Percentiles rank a stretch among this genome's conserved stretches.
Conservation (phyloP, 345 rosid species). For the Erysimum cheiranthoides region DNA sequence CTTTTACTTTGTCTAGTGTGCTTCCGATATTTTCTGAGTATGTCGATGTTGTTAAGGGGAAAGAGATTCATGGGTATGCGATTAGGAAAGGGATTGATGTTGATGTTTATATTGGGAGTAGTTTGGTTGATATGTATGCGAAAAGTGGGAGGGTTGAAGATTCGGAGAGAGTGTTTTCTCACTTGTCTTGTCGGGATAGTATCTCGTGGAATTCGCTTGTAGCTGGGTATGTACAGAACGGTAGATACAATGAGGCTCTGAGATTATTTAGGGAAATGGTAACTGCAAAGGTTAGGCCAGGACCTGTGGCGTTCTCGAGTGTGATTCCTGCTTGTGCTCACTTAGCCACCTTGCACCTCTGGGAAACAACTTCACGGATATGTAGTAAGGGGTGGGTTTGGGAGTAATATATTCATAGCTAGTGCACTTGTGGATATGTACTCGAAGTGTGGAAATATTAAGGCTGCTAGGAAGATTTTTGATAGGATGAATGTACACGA, state of each 20-base stretch:
- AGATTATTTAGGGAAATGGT: slow-evolving; percentile 68
- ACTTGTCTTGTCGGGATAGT: slow-evolving; percentile 56
- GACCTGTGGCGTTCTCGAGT: slow-evolving; percentile 69
- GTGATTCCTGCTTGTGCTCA: slow-evolving; percentile 90
- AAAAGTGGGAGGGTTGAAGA: slow-evolving; percentile 65
- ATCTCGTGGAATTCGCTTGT: slow-evolving; percentile 83
- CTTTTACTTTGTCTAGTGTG: slow-evolving; percentile 78
- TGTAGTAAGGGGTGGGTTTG: slow-evolving; percentile 61
- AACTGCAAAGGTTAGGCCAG: slow-evolving; percentile 59
- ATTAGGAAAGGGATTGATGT: slow-evolving; percentile 62
- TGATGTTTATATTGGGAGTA: slow-evolving; percentile 66
- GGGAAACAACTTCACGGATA: slow-evolving; percentile 90
- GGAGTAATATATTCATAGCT: slow-evolving; percentile 61
- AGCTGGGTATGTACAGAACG: slow-evolving; percentile 80
- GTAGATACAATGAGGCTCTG: slow-evolving; percentile 66
- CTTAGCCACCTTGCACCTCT: slow-evolving; percentile 61
- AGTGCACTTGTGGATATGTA: slow-evolving; percentile 95
- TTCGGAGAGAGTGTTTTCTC: slow-evolving; percentile 54
- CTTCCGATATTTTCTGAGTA: slow-evolving; percentile 77
- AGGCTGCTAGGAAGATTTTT: slow-evolving; percentile 64
- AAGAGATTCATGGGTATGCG: slow-evolving; percentile 82
- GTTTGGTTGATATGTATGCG: slow-evolving; percentile 86
- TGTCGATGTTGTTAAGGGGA: slow-evolving; percentile 65
- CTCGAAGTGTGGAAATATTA: slow-evolving; percentile 83
- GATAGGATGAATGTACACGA: slow-evolving; percentile 67